A percentile compares a stretch with the other conserved stretches of the same genome.
Evolutionary conservation across 1,139 yeast species (phyloP).

Genomic region (Hyphopichia pseudoburtonii): DNA sequence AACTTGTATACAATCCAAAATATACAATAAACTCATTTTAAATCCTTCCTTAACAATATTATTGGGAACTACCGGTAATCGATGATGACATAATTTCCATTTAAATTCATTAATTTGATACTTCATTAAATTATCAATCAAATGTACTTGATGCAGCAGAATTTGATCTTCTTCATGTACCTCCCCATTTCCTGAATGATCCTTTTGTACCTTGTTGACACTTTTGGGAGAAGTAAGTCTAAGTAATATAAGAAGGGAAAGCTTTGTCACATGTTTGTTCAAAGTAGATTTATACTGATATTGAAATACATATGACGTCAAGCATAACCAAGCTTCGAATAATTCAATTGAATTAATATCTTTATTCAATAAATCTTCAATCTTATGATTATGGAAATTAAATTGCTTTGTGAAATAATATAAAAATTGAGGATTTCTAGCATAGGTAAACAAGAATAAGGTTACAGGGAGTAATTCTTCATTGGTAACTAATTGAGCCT

Average conservation of each 20-base stretch:
- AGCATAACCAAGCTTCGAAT: slow-evolving; percentile 37
- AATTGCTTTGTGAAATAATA: slow-evolving; percentile 18
- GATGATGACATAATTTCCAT: slow-evolving; percentile 46
- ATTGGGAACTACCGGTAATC: slow-evolving; percentile 32
- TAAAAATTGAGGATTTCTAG: slow-evolving; percentile 22
- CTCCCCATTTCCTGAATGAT: too few species aligned
- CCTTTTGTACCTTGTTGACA: slow-evolving; percentile 6
- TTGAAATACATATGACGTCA: slow-evolving; percentile 37
- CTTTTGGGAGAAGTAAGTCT: slow-evolving; percentile 22
- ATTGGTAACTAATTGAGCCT: slow-evolving; percentile 13
- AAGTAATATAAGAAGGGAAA: slow-evolving; percentile 23
- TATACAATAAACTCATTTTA: slow-evolving; percentile 35
- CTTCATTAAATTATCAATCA: slow-evolving; percentile 15
- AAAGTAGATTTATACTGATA: slow-evolving; percentile 31
- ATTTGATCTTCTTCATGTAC: slow-evolving; percentile 1
- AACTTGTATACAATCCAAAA: slow-evolving; percentile 37
- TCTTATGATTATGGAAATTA: slow-evolving; percentile 11
- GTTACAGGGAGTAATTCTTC: slow-evolving; percentile 27
- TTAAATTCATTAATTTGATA: slow-evolving; percentile 36
- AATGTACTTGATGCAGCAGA: background rate
- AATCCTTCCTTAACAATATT: slow-evolving; percentile 22
- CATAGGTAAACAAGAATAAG: slow-evolving; percentile 18
- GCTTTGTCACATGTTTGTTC: slow-evolving; percentile 22
- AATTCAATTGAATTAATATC: slow-evolving; percentile 21
- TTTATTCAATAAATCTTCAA: slow-evolving; percentile 16